These are phyloP conservation scores for Citrus sp. DNA, from an alignment of 345 rosid species.

Conservation along the genomic window DNA sequence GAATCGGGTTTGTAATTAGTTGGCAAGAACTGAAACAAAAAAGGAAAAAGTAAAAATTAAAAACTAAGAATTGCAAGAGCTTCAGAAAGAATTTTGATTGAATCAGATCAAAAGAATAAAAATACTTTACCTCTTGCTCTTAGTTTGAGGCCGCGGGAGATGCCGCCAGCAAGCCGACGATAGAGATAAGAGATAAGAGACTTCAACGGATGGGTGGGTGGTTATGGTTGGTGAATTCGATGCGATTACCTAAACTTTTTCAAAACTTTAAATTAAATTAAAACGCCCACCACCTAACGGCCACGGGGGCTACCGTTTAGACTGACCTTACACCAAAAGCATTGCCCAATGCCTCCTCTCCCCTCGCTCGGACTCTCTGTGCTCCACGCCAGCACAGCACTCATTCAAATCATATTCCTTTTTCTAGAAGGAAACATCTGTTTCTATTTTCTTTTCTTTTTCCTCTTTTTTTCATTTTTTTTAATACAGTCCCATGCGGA, in stretches of 20 bases:
- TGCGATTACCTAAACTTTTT: not conserved
- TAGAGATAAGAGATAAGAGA: not conserved
- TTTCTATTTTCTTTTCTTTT: not conserved
- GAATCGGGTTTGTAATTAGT: not conserved
- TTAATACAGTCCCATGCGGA: no score
- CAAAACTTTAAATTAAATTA: not conserved
- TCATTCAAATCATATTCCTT: not conserved
- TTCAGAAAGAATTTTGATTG: not conserved
- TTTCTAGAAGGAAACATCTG: not conserved
- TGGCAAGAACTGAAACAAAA: not conserved
- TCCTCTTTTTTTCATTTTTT: no score
- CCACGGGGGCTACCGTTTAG: no score
- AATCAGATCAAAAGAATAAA: not conserved
- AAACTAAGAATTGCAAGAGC: not conserved
- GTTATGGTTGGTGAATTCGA: not conserved
- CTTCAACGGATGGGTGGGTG: not conserved
- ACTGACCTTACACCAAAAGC: not conserved
- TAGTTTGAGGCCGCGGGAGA: not conserved
- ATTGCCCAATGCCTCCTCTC: not conserved
- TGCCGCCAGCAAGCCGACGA: not conserved
- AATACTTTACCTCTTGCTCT: not conserved
- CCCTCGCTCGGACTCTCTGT: not conserved
- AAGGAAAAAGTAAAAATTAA: not conserved
- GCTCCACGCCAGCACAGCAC: not conserved
- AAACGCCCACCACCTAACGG: not conserved